Base-by-base conservation (phyloP, 345 rosid genomes). In the Citrus hindsii region DNA sequence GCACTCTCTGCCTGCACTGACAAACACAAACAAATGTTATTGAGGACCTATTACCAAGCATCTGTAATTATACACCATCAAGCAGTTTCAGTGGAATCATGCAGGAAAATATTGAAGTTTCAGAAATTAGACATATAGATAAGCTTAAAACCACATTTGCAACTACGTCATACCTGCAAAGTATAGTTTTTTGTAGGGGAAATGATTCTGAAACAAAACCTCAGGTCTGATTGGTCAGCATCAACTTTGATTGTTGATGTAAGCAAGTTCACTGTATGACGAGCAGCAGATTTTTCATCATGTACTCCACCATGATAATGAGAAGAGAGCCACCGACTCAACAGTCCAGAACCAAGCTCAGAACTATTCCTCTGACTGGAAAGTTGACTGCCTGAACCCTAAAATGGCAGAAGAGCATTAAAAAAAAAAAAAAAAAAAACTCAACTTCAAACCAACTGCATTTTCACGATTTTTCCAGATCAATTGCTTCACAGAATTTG, bases 1-100 rank as follows among this genome's bases (percentile, higher is more conserved):
- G 96, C 96, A 81, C 98, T 97, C 86, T 97, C 99, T 82, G 99
- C 98, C 99, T 97, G 98, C 90, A 88, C 92, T 85, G 92, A 92
- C 95, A 84, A 86, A 88, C 84, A 85, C 67, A 85, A 83, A 81
- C 70, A 81, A 85, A 88, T 79, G 83, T 85, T 74, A 66, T 58
- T 76, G 84, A 80, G 82, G 80, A 78, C 77, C 84, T 82, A 73
- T 75, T 33, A 48, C 76, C 24, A 78, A 71, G 65, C 61, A 62
- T 63, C 64, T 80, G 40, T 56, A 82, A 38, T 56, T 32, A 38
- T 14, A 35, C 35, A 76, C 27, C 46, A 58, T 10, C 73, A 59
- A 61, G 37, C 61, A 22, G 25, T 62, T 46, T 75, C 48, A 46
- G 53, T 64, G 35, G 48, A 33, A 70, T 42, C 25, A 73, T n/a